Conservation (phyloP, 108 stramenopile genomes). For the Discostella stelligeroides region DNA sequence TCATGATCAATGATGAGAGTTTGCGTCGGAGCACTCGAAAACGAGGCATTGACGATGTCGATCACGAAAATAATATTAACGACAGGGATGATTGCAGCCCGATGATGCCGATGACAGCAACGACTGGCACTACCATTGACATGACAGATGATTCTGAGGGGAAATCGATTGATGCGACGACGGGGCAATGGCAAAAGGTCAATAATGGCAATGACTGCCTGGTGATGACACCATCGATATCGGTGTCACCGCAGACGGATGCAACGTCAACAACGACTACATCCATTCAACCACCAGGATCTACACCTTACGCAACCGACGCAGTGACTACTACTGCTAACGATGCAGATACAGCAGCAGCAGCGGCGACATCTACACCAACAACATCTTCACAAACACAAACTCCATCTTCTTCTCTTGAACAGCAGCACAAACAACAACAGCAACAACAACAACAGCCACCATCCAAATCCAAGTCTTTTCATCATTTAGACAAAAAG, state of each 20-base stretch:
- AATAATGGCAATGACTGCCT: no score
- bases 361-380: background rate
- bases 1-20: background rate
- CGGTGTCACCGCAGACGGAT: constrained; percentile 1
- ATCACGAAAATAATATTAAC: constrained; percentile 2
- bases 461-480: constrained; percentile 66
- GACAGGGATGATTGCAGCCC: background rate
- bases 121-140: background rate
- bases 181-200: no score
- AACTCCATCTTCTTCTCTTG: background rate
- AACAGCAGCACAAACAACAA: background rate
- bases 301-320: background rate
- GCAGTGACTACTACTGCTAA: background rate
- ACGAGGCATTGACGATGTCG: constrained; percentile 10
- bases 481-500: constrained; percentile 65
- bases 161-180: no score
- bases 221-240: no score
- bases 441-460: constrained; percentile 26
- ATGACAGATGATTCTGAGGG: no score
- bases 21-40: constrained; percentile 12
- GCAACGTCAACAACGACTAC: background rate
- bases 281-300: background rate
- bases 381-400: constrained; percentile 5
- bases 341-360: constrained; percentile 1
- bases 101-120: background rate